These are phyloP conservation scores for Salix exigua DNA, from an alignment of 345 rosid species.

Conservation along the genomic window DNA sequence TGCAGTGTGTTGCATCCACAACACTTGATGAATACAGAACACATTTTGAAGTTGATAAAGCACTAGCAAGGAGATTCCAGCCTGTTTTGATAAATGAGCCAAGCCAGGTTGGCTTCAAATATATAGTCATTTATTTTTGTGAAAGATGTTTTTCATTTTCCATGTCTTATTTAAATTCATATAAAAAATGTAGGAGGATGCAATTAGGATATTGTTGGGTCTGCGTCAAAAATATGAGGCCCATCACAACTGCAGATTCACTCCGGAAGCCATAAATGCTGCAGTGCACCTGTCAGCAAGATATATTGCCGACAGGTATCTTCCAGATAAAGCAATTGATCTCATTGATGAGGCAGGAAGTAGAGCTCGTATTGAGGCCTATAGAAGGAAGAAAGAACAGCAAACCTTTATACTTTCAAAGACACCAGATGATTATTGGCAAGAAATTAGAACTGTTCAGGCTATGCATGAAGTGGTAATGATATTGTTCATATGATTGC, in stretches of 20 bases:
- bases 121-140: constrained; percentile 5
- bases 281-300: constrained; percentile 84
- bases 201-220: constrained; percentile 77
- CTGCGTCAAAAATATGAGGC: constrained; percentile 84
- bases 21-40: constrained; percentile 78
- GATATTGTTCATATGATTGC: neutral
- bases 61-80: constrained; percentile 90
- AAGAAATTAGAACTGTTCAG: constrained; percentile 87
- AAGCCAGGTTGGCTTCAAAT: constrained; percentile 55
- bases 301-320: constrained; percentile 85
- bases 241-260: constrained; percentile 81
- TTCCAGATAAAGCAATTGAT: constrained; percentile 98
- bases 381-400: constrained; percentile 79
- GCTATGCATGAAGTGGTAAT: constrained; percentile 98
- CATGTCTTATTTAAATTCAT: constrained; percentile 20
- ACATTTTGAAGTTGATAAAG: constrained; percentile 92
- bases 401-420: constrained; percentile 71
- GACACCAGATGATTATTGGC: constrained; percentile 93
- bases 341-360: constrained; percentile 98
- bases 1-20: constrained; percentile 97
- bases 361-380: constrained; percentile 81
- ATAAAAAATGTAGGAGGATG: constrained; percentile 66
- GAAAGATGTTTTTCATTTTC: neutral
- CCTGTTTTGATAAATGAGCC: constrained; percentile 91
- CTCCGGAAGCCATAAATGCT: constrained; percentile 82